Evolutionary conservation across 257 asterid genomes (phyloP).

Genomic region (Avicennia marina): DNA sequence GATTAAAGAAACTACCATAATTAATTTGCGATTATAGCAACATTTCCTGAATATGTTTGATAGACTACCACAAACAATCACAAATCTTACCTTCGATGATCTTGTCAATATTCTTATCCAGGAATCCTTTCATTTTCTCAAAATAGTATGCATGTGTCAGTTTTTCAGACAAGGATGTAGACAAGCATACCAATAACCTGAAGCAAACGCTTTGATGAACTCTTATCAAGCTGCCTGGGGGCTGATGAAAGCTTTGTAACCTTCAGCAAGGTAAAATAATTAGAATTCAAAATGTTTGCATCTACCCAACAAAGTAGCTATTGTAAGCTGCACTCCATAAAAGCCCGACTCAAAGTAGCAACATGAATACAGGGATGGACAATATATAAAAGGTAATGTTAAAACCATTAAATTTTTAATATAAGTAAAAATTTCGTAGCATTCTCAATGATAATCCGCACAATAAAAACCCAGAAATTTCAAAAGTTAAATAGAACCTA

Average conservation of each 20-base stretch:
- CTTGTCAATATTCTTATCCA: not conserved
- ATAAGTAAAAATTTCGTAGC: no score
- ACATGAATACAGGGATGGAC: no score
- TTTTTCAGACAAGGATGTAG: slow-evolving; percentile 14
- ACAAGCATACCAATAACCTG: slow-evolving; percentile 80
- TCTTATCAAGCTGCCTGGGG: slow-evolving; percentile 64
- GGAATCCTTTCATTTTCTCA: not conserved
- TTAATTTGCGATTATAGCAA: slow-evolving; percentile 3
- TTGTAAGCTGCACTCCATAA: slow-evolving; percentile 3
- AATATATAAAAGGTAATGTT: no score
- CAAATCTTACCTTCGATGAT: not conserved
- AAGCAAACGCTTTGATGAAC: slow-evolving; percentile 74
- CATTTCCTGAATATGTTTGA: not conserved
- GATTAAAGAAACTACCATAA: not conserved
- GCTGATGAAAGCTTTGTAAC: slow-evolving; percentile 58
- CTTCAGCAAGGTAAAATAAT: slow-evolving; percentile 46
- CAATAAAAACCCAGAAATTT: no score
- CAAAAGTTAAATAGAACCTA: no score
- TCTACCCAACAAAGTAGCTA: slow-evolving; percentile 1
- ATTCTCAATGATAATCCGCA: no score
- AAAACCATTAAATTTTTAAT: no score
- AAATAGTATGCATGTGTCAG: slow-evolving; percentile 5
- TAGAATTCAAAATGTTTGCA: slow-evolving; percentile 9
- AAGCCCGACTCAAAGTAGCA: not conserved
- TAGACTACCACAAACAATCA: slow-evolving; percentile 8